Percentiles rank a stretch among this genome's conserved stretches.
Conservation (phyloP, 2,329 filamentous ascomycete species). For the Lachnum nothofagi region DNA sequence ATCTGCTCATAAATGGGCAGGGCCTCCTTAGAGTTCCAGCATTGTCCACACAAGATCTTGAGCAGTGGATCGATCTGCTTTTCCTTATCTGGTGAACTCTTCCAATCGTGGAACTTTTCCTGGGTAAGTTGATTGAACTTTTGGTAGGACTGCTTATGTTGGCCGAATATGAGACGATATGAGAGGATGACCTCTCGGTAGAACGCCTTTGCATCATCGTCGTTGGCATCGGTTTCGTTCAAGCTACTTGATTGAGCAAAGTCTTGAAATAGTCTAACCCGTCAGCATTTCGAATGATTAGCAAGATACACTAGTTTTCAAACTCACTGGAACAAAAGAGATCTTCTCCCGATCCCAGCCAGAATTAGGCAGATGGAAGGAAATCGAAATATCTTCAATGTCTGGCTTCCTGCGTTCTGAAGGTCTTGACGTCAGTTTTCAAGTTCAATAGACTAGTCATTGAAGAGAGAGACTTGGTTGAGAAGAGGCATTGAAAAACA, state of each 20-base stretch:
- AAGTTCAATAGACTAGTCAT: too few species aligned
- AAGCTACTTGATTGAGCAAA: background rate
- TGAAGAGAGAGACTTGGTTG: too few species aligned
- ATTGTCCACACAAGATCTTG: constrained; percentile 12
- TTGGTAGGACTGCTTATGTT: constrained; percentile 11
- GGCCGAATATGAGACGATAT: constrained; percentile 23
- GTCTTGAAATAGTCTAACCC: constrained; percentile 1
- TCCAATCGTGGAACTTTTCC: background rate
- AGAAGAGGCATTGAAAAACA: too few species aligned
- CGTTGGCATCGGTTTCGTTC: background rate
- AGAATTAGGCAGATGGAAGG: constrained; percentile 12
- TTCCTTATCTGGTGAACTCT: too few species aligned
- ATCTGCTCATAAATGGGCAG: constrained; percentile 12
- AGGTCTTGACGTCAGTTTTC: constrained; percentile 1
- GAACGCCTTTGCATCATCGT: constrained; percentile 4
- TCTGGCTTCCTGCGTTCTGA: constrained; percentile 1
- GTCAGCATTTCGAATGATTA: background rate
- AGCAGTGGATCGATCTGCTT: constrained; percentile 12
- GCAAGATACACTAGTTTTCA: background rate
- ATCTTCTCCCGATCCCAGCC: background rate
- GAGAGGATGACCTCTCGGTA: constrained; percentile 20
- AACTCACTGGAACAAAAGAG: background rate
- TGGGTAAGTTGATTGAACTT: constrained; percentile 1
- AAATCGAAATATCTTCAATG: constrained; percentile 17
- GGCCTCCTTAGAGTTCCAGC: constrained; percentile 3